Percentiles rank a stretch among this genome's conserved stretches.
phyloP scores from a whole-genome alignment of 495 filamentous ascomycete genomes.

The Tuber magnatum region DNA sequence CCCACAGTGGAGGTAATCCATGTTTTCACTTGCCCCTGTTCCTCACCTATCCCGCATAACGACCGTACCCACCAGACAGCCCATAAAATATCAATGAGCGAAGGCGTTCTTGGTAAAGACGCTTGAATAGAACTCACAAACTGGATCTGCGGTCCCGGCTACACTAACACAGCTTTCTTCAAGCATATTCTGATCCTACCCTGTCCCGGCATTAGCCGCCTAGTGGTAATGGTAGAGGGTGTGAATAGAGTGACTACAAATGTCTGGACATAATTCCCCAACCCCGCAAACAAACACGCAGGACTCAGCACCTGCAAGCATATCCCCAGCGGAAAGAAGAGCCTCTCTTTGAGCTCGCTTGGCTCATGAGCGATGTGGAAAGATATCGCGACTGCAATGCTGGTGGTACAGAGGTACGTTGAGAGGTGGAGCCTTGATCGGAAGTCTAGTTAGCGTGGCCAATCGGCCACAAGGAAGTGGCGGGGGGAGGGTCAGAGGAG shows the following conservation, averaged over 20 bases:
- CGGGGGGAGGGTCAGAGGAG: background rate
- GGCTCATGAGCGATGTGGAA: conserved; percentile 79
- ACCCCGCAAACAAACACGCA: conserved; percentile 63
- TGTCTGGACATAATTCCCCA: conserved; percentile 70
- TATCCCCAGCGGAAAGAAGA: conserved; percentile 75
- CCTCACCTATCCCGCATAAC: background rate
- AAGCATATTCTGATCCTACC: conserved; percentile 68
- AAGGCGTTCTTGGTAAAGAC: background rate
- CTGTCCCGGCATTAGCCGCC: conserved; percentile 43
- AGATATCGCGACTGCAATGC: conserved; percentile 80
- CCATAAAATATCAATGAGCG: background rate
- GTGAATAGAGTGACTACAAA: conserved; percentile 6
- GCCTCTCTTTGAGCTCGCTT: conserved; percentile 58
- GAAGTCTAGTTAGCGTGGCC: conserved; percentile 49
- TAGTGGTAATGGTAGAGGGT: background rate
- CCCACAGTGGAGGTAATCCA: background rate
- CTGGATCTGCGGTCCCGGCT: conserved; percentile 90
- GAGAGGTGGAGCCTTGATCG: conserved; percentile 89
- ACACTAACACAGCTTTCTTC: conserved; percentile 69
- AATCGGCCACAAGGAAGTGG: background rate
- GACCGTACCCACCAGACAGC: background rate
- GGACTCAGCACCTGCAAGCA: conserved; percentile 80
- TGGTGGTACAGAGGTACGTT: conserved; percentile 82
- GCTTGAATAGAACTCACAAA: conserved; percentile 48
- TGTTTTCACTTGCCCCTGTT: background rate